These are phyloP conservation scores for Lunularia cruciata DNA, from an alignment of 225 moss, liverwort and hornwort genomes.

Conservation along the genomic window DNA sequence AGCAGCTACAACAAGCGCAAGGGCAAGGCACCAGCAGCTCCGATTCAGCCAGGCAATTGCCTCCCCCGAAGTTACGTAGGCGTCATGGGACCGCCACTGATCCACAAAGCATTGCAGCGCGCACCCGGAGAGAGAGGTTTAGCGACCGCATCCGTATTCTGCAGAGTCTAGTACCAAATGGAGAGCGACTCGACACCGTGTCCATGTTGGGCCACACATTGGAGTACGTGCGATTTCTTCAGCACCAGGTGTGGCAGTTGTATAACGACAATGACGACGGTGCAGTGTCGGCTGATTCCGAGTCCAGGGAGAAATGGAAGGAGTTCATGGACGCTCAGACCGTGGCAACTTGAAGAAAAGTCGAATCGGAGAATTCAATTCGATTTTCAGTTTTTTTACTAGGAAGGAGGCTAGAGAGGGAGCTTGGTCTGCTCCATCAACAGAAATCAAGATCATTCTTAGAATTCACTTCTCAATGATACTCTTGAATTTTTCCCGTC, in stretches of 20 bases:
- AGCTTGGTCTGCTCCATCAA: background rate
- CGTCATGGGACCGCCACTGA: constrained; percentile 54
- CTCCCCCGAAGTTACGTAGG: constrained; percentile 47
- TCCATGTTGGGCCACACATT: constrained; percentile 97
- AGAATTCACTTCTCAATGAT: background rate
- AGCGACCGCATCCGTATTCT: constrained; percentile 91
- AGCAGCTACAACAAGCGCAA: constrained; percentile 29
- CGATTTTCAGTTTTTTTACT: too few relatives aligned
- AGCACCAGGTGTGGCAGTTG: constrained; percentile 96
- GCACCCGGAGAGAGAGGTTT: constrained; percentile 87
- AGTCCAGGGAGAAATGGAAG: constrained; percentile 84
- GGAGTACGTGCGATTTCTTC: constrained; percentile 92
- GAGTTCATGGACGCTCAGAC: constrained; percentile 74
- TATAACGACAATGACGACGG: constrained; percentile 80
- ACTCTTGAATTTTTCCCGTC: constrained; percentile 13
- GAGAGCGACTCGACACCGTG: constrained; percentile 93
- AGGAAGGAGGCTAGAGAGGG: background rate
- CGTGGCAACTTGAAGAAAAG: constrained; percentile 26
- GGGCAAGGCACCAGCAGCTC: constrained; percentile 8
- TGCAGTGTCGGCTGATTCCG: constrained; percentile 47
- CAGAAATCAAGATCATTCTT: constrained; percentile 1
- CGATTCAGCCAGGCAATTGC: constrained; percentile 17
- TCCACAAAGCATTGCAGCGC: constrained; percentile 70
- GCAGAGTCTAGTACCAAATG: constrained; percentile 91
- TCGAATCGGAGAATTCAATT: too few relatives aligned